Percentiles rank a stretch among this genome's conserved stretches.
Conservation (phyloP, 306 rosid genomes). For the Rubus parviflorus region DNA sequence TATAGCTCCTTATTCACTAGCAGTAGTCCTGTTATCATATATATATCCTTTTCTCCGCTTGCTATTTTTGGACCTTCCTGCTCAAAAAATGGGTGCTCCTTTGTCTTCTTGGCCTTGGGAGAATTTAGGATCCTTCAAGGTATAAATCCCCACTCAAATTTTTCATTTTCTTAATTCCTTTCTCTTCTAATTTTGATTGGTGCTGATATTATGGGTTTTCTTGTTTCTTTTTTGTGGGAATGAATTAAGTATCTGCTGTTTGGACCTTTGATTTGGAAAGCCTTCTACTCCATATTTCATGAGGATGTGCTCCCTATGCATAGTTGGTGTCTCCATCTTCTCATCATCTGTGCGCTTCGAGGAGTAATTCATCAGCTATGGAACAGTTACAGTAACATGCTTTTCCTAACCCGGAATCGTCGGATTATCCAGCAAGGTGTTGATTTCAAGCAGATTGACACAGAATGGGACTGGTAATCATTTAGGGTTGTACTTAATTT, state of each 20-base stretch:
- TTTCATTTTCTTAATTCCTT: neutral
- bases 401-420: slow-evolving; percentile 62
- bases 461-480: slow-evolving; percentile 84
- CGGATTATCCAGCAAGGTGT: slow-evolving; percentile 56
- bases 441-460: slow-evolving; percentile 88
- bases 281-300: slow-evolving; percentile 38
- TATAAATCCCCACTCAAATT: slow-evolving; percentile 12
- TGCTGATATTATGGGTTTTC: neutral
- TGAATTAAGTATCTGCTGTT: slow-evolving; percentile 53
- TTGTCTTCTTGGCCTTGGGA: slow-evolving; percentile 92
- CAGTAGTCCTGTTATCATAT: no score
- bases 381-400: slow-evolving; percentile 56
- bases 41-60: no score
- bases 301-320: slow-evolving; percentile 34
- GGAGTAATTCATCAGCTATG: slow-evolving; percentile 42
- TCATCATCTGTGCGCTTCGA: slow-evolving; percentile 50
- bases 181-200: neutral
- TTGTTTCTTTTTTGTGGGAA: neutral
- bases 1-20: no score
- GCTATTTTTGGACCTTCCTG: no score
- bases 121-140: slow-evolving; percentile 74
- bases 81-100: slow-evolving; percentile 54
- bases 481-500: neutral
- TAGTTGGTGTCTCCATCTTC: slow-evolving; percentile 71
- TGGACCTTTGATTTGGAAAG: slow-evolving; percentile 68